These are phyloP conservation scores for Panellus pusillus DNA, from an alignment of 768 basidiomycete genomes.

Conservation along the genomic window DNA sequence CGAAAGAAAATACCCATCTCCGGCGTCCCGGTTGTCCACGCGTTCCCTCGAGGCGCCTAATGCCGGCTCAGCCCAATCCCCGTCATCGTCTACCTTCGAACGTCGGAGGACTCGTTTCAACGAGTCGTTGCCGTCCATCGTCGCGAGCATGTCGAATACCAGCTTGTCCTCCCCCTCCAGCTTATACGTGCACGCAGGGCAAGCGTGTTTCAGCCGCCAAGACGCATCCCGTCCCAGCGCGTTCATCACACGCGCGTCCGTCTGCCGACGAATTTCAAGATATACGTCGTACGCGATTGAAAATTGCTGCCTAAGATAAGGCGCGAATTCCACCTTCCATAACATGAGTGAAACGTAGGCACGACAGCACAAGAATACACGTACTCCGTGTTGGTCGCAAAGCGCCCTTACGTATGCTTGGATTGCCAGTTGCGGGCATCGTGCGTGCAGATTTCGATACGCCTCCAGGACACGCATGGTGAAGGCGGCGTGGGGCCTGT, in stretches of 20 bases:
- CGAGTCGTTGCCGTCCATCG: slow-evolving; percentile 29
- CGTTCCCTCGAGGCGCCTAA: slow-evolving; percentile 4
- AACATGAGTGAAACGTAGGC: background rate
- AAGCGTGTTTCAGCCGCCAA: slow-evolving; percentile 25
- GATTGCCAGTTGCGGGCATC: slow-evolving; percentile 19
- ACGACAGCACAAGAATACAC: background rate
- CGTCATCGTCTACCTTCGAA: background rate
- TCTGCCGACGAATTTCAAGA: slow-evolving; percentile 7
- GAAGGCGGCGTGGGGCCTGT: slow-evolving; percentile 7
- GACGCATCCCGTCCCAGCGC: background rate
- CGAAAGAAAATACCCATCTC: slow-evolving; percentile 5
- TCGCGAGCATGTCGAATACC: slow-evolving; percentile 17
- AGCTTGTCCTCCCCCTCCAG: slow-evolving; percentile 23
- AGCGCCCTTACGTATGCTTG: slow-evolving; percentile 18
- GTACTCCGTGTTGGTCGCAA: slow-evolving; percentile 16
- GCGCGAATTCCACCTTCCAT: background rate
- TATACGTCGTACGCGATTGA: slow-evolving; percentile 23
- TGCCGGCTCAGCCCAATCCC: background rate
- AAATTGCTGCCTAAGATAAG: slow-evolving; percentile 19
- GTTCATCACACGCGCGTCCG: background rate
- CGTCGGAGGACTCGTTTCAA: slow-evolving; percentile 15
- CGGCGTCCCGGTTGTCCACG: slow-evolving; percentile 6
- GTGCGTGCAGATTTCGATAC: slow-evolving; percentile 5
- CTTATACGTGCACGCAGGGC: slow-evolving; percentile 28
- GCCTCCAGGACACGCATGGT: slow-evolving; percentile 8